Evolutionary conservation across 2,329 filamentous ascomycete species (phyloP).

Genomic region (Fusarium poae): DNA sequence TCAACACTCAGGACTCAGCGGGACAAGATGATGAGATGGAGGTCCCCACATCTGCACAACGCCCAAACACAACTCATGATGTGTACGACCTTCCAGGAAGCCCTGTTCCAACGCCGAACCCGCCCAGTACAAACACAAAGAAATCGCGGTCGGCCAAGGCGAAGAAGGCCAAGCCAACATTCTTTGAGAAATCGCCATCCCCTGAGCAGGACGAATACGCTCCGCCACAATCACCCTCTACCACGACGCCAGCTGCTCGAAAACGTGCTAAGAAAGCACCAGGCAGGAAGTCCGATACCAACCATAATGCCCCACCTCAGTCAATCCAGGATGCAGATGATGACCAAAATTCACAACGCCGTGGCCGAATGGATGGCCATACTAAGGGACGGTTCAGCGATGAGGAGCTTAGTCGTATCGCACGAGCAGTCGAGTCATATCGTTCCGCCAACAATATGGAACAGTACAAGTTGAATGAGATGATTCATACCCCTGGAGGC

Average conservation of each 20-base stretch:
- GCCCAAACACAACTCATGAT: conserved; percentile 33
- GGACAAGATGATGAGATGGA: conserved; percentile 24
- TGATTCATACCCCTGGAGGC: conserved; percentile 55
- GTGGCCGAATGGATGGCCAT: conserved; percentile 45
- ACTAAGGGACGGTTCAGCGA: conserved; percentile 60
- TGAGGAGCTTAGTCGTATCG: conserved; percentile 59
- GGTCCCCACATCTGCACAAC: conserved; percentile 39
- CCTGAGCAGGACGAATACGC: conserved; percentile 33
- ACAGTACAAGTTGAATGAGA: conserved; percentile 62
- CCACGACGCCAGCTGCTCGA: conserved; percentile 50
- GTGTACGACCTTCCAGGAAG: conserved; percentile 48
- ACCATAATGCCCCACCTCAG: conserved; percentile 36
- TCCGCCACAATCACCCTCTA: conserved; percentile 53
- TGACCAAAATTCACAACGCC: conserved; percentile 39
- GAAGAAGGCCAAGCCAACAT: conserved; percentile 65
- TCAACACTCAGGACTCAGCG: conserved; percentile 25
- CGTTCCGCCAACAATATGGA: conserved; percentile 58
- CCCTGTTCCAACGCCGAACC: conserved; percentile 36
- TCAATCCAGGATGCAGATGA: conserved; percentile 43
- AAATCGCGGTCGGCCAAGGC: conserved; percentile 54
- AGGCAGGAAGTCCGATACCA: conserved; percentile 40
- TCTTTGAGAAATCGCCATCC: conserved; percentile 54
- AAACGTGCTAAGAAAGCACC: conserved; percentile 50
- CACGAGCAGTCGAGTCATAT: conserved; percentile 60
- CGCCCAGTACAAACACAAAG: conserved; percentile 45